Evolutionary conservation across 176 grass and related monocot species (phyloP).

Genomic region (Bonia amplexicaulis): DNA sequence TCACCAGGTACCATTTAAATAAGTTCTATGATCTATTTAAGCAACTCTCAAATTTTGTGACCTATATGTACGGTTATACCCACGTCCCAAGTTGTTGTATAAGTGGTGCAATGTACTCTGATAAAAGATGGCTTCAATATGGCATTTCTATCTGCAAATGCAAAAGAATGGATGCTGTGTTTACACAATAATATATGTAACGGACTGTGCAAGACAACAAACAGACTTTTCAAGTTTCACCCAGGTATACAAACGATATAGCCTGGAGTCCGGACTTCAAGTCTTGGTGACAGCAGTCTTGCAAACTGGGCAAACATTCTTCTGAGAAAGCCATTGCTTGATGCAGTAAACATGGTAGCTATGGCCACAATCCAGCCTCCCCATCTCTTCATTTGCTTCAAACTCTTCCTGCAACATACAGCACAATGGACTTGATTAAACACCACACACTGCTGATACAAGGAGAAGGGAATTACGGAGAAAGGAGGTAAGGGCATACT

Average conservation of each 20-base stretch:
- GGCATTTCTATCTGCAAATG: slow-evolving; percentile 45
- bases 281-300: slow-evolving; percentile 79
- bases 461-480: not conserved
- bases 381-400: slow-evolving; percentile 77
- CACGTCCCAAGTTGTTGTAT: too few relatives aligned
- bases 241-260: not conserved
- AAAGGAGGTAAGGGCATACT: slow-evolving; percentile 22
- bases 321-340: slow-evolving; percentile 94
- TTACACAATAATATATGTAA: slow-evolving; percentile 33
- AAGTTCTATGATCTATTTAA: too few relatives aligned
- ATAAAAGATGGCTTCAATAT: slow-evolving; percentile 12
- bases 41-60: too few relatives aligned
- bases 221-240: not conserved
- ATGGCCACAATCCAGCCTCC: slow-evolving; percentile 82
- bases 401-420: slow-evolving; percentile 72
- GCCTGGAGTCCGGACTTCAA: slow-evolving; percentile 16
- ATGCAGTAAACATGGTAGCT: slow-evolving; percentile 92
- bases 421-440: not conserved
- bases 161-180: slow-evolving; percentile 42
- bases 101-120: not conserved
- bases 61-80: too few relatives aligned
- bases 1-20: too few relatives aligned
- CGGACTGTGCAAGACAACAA: slow-evolving; percentile 36
- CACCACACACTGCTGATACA: too few relatives aligned
- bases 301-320: slow-evolving; percentile 95